Percentiles rank a stretch among this genome's conserved stretches.
Conservation (phyloP, 306 rosid species). For the Corylus heterophylla region DNA sequence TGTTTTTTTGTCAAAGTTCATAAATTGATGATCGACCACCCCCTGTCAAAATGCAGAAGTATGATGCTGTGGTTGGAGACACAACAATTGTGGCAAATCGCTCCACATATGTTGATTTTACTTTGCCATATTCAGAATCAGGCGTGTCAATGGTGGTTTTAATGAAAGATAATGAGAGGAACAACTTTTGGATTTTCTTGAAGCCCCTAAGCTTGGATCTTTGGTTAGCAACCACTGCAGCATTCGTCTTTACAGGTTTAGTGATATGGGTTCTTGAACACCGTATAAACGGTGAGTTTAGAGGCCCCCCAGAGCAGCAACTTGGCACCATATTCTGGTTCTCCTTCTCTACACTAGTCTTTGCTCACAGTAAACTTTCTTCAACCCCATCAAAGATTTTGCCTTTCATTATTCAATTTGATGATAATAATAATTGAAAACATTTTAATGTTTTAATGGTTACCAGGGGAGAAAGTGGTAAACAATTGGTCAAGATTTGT, state of each 20-base stretch:
- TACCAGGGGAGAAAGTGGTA: conserved; percentile 32
- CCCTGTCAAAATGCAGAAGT: conserved; percentile 17
- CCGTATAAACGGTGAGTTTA: conserved; percentile 27
- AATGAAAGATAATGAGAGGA: conserved; percentile 21
- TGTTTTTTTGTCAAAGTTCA: neutral
- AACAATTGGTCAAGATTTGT: conserved; percentile 36
- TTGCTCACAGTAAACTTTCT: conserved; percentile 38
- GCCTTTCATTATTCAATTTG: neutral
- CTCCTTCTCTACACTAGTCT: conserved; percentile 46
- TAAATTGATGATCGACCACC: neutral
- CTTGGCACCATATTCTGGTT: conserved; percentile 36
- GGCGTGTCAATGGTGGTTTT: conserved; percentile 45
- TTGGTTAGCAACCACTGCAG: conserved; percentile 37
- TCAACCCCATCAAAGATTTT: neutral
- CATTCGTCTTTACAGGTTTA: conserved; percentile 35
- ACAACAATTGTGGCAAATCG: conserved; percentile 41
- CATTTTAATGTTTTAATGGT: too few relatives aligned
- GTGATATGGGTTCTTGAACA: conserved; percentile 41
- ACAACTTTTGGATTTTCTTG: conserved; percentile 45
- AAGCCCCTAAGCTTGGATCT: conserved; percentile 44
- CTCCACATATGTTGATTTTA: conserved; percentile 38
- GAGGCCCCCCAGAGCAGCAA: conserved; percentile 27
- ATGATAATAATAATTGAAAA: too few relatives aligned
- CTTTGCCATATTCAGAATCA: conserved; percentile 42
- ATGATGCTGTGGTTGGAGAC: conserved; percentile 47